Base-by-base conservation (phyloP, 768 basidiomycete species). In the Termitomyces eurrhizus region DNA sequence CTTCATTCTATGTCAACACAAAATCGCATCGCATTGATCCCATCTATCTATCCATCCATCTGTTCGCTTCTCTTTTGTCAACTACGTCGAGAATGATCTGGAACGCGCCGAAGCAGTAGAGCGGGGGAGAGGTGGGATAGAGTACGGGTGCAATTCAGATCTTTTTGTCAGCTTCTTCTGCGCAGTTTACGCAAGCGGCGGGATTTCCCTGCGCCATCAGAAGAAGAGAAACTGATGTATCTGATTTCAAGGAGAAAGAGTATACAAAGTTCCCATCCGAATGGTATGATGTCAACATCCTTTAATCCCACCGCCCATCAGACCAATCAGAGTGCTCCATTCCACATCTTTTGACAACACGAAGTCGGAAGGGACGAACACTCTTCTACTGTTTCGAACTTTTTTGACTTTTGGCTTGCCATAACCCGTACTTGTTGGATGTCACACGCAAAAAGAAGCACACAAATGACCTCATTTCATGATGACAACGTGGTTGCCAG, bases 281-380 rank as follows among this genome's bases (percentile, higher is more conserved):
- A 52, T 36, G 51, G 36, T 52, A 36, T 52, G 33, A 52, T 52
- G 51, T 52, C 51, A 52, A 36, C 5, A 52, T 52, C 51, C 51
- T 52, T 12, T 36, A 52, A 52, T 35, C 51, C 35, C 29, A 29
- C 29, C 29, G 29, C 29, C 35, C 51, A 35, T 44, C 42, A 44
- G 42, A 35, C 29, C 29, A 29, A 29, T 29, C 29, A 29, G 29
- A 29, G 29, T 29, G 4, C 29, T 29, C 29, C 29, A 3, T 4
- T 33, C 8, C 18, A 3, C 18, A 11, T 11, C 32, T 16, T 7
- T 33, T 33, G 16, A n/a, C 18, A 33, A 50, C 11, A 11, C 13
- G 14, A 35, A 36, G 32, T 13, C 9, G 14, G n/a, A 50, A 18
- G 11, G 32, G 18, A 33, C 33, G 48, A 4, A 16, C 29, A 4